Evolutionary conservation across 164 flowering plant genomes (phyloP).

Genomic region (Malania oleifera): DNA sequence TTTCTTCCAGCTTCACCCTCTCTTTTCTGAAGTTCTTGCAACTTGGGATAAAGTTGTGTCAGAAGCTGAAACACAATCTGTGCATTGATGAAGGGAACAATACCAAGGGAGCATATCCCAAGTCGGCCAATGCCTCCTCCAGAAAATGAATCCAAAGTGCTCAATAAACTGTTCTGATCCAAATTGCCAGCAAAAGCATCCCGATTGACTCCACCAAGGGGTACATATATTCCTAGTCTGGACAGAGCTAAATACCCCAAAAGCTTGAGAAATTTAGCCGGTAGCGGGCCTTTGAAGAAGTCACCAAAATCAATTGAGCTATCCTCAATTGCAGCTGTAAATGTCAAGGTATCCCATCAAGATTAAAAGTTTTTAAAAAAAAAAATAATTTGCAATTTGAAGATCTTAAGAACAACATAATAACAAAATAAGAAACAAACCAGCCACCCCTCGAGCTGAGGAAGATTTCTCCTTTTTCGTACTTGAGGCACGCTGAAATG

Average conservation of each 20-base stretch:
- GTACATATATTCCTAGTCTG: conserved; percentile 87
- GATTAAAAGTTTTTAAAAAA: conserved; percentile 5
- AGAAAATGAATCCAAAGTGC: conserved; percentile 97
- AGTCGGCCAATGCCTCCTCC: conserved; percentile 99
- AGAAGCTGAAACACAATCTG: conserved; percentile 97
- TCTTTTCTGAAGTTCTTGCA: conserved; percentile 98
- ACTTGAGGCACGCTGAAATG: conserved; percentile 59
- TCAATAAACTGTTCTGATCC: conserved; percentile 84
- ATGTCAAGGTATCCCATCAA: conserved; percentile 26
- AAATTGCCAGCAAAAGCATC: conserved; percentile 92
- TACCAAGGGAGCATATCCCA: conserved; percentile 97
- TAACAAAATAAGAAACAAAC: conserved; percentile 29
- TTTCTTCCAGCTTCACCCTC: conserved; percentile 99
- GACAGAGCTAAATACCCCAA: conserved; percentile 84
- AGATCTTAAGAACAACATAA: conserved; percentile 3
- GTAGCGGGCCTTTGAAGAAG: conserved; percentile 96
- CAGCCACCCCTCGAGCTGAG: conserved; percentile 80
- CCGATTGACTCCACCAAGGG: conserved; percentile 95
- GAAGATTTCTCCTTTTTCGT: conserved; percentile 62
- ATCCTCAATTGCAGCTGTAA: conserved; percentile 96
- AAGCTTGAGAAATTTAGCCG: conserved; percentile 91
- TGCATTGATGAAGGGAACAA: conserved; percentile 98
- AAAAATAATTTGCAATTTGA: conserved; percentile 3
- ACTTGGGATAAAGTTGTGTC: conserved; percentile 84
- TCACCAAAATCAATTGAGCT: conserved; percentile 98